Conservation (phyloP, 1,284 basidiomycete genomes). For the Vanrija sp. region DNA sequence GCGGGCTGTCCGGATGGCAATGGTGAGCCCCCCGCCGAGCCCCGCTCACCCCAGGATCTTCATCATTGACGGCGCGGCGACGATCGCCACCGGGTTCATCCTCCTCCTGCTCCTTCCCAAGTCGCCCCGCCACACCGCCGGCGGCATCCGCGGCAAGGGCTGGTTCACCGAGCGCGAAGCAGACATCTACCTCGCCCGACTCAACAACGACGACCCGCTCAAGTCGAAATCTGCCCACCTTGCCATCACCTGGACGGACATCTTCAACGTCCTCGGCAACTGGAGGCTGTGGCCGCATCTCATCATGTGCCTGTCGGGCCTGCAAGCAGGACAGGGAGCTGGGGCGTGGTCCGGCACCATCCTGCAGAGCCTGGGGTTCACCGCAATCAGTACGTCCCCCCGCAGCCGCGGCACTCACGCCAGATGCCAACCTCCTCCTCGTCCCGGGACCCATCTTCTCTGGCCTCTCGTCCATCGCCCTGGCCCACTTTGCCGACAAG, state of each 20-base stretch:
- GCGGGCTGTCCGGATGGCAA: background rate
- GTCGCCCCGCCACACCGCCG: conserved; percentile 1
- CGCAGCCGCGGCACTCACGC: no score
- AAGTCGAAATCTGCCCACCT: background rate
- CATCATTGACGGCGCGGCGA: background rate
- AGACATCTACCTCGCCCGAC: conserved; percentile 26
- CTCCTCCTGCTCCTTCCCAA: background rate
- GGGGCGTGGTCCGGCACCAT: conserved; percentile 1
- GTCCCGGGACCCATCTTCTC: background rate
- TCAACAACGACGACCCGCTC: conserved; percentile 2
- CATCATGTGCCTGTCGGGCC: conserved; percentile 1
- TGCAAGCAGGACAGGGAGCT: background rate
- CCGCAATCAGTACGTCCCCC: background rate
- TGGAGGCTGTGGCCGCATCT: conserved; percentile 1
- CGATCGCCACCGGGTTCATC: background rate
- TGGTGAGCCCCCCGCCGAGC: background rate
- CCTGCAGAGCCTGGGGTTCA: conserved; percentile 1
- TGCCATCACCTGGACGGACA: background rate
- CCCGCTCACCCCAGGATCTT: background rate
- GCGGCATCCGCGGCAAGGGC: conserved; percentile 25
- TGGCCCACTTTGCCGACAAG: conserved; percentile 4
- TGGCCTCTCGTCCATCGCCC: background rate
- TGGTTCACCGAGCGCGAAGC: conserved; percentile 50
- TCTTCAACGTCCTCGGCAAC: conserved; percentile 1
- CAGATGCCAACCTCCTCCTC: conserved; percentile 2